Percentiles rank a stretch among this genome's conserved stretches.
These are phyloP conservation scores for Symbiodinium natans DNA, from an alignment of 73 alveolate genomes.

Conservation along the genomic window DNA sequence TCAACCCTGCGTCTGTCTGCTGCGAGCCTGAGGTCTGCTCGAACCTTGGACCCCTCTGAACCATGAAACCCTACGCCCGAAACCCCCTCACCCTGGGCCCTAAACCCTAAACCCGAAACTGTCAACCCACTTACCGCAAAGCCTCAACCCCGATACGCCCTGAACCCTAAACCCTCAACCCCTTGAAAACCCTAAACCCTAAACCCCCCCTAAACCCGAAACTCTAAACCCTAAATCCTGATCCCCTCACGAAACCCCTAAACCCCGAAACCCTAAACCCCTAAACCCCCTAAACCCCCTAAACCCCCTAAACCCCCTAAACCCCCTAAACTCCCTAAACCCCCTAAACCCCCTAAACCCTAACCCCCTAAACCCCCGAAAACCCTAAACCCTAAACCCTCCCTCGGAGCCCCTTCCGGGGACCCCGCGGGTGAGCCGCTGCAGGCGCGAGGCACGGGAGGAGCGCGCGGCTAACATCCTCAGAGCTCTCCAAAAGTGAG, in stretches of 20 bases:
- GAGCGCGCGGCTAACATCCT: constrained; percentile 91
- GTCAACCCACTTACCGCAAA: not conserved
- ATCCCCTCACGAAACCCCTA: not conserved
- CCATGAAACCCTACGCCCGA: not conserved
- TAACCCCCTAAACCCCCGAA: not conserved
- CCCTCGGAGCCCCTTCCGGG: not conserved
- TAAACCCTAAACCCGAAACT: too few relatives aligned
- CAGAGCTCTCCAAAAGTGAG: too few relatives aligned
- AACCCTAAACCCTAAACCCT: not conserved
- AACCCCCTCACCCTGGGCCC: not conserved
- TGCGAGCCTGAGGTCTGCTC: too few relatives aligned
- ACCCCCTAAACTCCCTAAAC: not conserved
- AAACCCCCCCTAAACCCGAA: too few relatives aligned
- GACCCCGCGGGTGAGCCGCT: constrained; percentile 53
- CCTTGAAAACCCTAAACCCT: too few relatives aligned
- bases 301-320: not conserved
- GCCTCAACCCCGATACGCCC: not conserved
- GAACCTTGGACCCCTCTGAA: too few relatives aligned
- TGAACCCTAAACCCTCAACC: not conserved
- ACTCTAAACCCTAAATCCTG: too few relatives aligned
- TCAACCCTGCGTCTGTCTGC: too few relatives aligned
- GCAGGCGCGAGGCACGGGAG: constrained; percentile 80
- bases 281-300: not conserved
- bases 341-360: not conserved
- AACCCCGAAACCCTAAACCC: not conserved